These are phyloP conservation scores for Aureobasidium musti DNA, from an alignment of 2,329 filamentous ascomycete genomes.

Conservation along the genomic window DNA sequence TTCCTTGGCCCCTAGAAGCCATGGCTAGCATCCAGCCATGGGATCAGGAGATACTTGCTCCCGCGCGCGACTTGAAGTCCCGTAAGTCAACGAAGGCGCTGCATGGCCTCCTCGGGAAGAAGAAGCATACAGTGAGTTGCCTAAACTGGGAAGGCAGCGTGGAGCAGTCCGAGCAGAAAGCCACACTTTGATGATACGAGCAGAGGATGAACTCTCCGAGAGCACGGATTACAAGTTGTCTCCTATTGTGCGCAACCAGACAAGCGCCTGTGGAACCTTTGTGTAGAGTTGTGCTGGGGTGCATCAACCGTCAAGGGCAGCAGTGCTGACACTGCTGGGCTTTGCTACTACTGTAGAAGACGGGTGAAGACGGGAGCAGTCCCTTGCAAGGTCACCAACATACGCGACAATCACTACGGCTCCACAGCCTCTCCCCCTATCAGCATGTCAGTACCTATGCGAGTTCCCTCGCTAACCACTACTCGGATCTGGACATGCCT, in stretches of 20 bases:
- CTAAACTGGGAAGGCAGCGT: background rate
- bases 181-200: constrained; percentile 13
- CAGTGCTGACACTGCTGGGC: background rate
- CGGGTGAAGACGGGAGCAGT: background rate
- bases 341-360: background rate
- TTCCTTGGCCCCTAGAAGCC: background rate
- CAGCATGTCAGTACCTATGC: background rate
- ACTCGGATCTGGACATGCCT: background rate
- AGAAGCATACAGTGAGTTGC: constrained; percentile 3
- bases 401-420: background rate
- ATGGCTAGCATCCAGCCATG: background rate
- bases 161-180: constrained; percentile 14
- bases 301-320: constrained; percentile 1
- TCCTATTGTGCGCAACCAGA: constrained; percentile 16
- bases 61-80: background rate
- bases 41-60: constrained; percentile 20
- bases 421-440: background rate
- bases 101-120: background rate
- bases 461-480: background rate
- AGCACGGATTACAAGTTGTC: background rate
- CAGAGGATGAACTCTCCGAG: constrained; percentile 2
- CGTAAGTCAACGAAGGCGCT: constrained; percentile 5
- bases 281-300: background rate
- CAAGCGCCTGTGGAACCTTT: background rate
- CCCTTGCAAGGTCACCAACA: background rate